Conservation (phyloP, 2,329 filamentous ascomycete species). For the Stachybotrys chlorohalonatus region DNA sequence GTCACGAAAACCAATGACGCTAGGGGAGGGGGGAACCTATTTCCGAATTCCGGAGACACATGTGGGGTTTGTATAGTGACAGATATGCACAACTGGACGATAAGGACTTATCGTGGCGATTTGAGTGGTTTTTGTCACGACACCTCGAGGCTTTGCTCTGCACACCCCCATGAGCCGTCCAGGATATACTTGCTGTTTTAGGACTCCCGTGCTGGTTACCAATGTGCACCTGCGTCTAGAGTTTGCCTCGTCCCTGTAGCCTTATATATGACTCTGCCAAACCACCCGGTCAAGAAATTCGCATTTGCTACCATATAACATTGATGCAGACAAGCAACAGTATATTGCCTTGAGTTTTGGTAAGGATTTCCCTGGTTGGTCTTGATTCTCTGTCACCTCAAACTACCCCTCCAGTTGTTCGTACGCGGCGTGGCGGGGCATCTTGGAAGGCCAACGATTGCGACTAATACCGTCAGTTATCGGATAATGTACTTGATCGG, state of each 20-base stretch:
- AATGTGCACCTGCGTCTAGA: too few species aligned
- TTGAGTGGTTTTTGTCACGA: neutral
- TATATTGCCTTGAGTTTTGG: too few species aligned
- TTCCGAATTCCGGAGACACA: constrained; percentile 12
- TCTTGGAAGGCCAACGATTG: neutral
- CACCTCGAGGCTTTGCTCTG: neutral
- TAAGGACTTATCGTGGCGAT: neutral
- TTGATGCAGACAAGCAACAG: too few species aligned
- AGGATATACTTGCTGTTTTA: neutral
- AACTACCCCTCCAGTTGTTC: neutral
- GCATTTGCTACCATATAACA: too few species aligned
- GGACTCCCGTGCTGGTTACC: neutral
- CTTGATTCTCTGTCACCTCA: neutral
- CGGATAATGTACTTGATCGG: too few species aligned
- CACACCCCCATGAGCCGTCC: too few species aligned
- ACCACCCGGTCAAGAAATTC: too few species aligned
- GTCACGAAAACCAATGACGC: constrained; percentile 32
- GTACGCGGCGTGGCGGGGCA: neutral
- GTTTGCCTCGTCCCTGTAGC: too few species aligned
- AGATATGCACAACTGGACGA: neutral
- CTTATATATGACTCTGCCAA: too few species aligned
- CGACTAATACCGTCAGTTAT: neutral
- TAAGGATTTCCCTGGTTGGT: neutral
- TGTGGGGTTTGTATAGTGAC: neutral
- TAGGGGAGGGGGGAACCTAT: constrained; percentile 27